Conservation (phyloP, 331 rosid genomes). For the Acacia pycnantha region DNA sequence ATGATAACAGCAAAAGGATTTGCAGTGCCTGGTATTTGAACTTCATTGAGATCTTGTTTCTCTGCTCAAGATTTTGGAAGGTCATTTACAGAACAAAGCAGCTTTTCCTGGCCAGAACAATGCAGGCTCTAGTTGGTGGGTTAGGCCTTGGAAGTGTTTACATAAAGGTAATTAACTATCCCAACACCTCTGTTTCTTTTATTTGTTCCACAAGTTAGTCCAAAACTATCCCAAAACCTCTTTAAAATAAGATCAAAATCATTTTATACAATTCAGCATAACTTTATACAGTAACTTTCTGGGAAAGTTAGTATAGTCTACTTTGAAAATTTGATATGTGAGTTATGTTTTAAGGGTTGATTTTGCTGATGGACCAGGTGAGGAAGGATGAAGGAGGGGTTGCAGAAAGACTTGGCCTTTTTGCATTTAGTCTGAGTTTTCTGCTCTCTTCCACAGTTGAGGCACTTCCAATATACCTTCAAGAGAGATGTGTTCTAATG, state of each 20-base stretch:
- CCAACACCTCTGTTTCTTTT: not conserved
- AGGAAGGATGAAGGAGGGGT: conserved; percentile 71
- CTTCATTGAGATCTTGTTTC: conserved; percentile 63
- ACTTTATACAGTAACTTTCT: not conserved
- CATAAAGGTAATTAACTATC: conserved; percentile 28
- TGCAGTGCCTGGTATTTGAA: conserved; percentile 14
- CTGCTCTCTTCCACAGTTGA: conserved; percentile 89
- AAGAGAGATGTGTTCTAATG: conserved; percentile 82
- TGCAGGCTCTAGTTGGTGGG: conserved; percentile 93
- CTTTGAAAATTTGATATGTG: not conserved
- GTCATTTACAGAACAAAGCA: conserved; percentile 87
- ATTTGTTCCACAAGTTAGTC: not conserved
- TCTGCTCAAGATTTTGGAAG: conserved; percentile 87
- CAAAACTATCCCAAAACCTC: not conserved
- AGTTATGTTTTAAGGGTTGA: not conserved
- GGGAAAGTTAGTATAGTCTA: not conserved
- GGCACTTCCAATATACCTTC: conserved; percentile 89
- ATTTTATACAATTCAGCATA: not conserved
- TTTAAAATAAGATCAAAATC: not conserved
- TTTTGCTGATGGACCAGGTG: conserved; percentile 4
- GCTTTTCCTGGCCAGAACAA: conserved; percentile 74
- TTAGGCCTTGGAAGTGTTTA: conserved; percentile 80
- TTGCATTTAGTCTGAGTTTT: conserved; percentile 87
- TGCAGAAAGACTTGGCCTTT: conserved; percentile 70
- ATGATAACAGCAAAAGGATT: not conserved